A percentile compares a stretch with the other conserved stretches of the same genome.
These are phyloP conservation scores for Poterioochromonas sp. DNA, from an alignment of 352 stramenopile species.

Conservation along the genomic window DNA sequence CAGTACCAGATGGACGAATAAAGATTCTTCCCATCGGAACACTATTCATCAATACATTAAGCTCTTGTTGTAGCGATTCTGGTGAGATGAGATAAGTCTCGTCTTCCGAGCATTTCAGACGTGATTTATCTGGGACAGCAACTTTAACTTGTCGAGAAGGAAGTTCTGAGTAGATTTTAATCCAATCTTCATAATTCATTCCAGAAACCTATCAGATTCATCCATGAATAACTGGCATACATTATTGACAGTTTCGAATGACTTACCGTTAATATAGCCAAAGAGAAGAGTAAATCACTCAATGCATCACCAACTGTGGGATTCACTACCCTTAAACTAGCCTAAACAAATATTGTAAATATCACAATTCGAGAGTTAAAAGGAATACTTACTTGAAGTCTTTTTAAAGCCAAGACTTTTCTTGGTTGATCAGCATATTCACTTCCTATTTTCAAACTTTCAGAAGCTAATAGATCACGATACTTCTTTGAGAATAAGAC, in stretches of 20 bases:
- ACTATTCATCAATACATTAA: not conserved
- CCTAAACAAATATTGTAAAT: not conserved
- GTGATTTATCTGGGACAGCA: constrained; percentile 53
- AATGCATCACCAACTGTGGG: constrained; percentile 94
- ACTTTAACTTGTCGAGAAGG: constrained; percentile 77
- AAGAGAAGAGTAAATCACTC: constrained; percentile 88
- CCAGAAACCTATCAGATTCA: constrained; percentile 50
- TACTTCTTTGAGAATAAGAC: constrained; percentile 82
- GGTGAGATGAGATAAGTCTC: constrained; percentile 45
- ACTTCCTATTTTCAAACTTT: constrained; percentile 19
- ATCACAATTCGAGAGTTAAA: no score
- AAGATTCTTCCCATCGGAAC: constrained; percentile 58
- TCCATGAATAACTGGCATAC: not conserved
- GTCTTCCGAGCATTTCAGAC: constrained; percentile 52
- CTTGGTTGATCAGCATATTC: constrained; percentile 61
- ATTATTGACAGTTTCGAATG: constrained; percentile 3
- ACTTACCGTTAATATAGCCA: constrained; percentile 72
- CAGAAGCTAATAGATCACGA: not conserved
- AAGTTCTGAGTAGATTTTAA: constrained; percentile 85
- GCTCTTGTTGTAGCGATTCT: not conserved
- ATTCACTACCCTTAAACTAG: constrained; percentile 46
- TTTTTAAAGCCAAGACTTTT: constrained; percentile 49
- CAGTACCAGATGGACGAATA: constrained; percentile 89
- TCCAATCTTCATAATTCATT: constrained; percentile 79
- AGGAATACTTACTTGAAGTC: constrained; percentile 3